Conservation (phyloP, 2,329 filamentous ascomycete species). For the Colletotrichum godetiae region DNA sequence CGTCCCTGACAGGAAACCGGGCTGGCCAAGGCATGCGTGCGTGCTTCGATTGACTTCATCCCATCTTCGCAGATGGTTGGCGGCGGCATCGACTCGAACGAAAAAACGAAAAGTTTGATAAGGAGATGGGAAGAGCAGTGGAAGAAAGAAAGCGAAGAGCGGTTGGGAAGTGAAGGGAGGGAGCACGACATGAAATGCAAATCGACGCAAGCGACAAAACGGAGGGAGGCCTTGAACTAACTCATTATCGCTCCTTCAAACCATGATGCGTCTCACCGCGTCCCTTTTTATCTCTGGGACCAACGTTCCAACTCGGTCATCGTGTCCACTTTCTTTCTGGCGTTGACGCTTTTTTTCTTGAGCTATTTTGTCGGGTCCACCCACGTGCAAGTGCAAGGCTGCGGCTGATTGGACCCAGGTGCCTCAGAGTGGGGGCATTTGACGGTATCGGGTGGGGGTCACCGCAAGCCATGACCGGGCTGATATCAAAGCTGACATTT, state of each 20-base stretch:
- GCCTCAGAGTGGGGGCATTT: constrained; percentile 34
- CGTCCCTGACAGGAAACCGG: constrained; percentile 21
- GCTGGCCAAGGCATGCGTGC: constrained; percentile 16
- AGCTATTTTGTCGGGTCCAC: constrained; percentile 35
- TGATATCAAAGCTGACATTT: constrained; percentile 35
- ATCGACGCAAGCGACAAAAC: constrained; percentile 1
- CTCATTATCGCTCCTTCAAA: background rate
- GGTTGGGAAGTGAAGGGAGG: background rate
- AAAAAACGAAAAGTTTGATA: constrained; percentile 21
- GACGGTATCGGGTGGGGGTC: constrained; percentile 36
- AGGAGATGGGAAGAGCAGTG: background rate
- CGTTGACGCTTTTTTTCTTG: constrained; percentile 2
- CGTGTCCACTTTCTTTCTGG: constrained; percentile 29
- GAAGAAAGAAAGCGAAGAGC: background rate
- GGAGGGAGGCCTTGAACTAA: background rate
- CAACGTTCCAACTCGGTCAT: constrained; percentile 21
- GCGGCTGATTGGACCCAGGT: constrained; percentile 33
- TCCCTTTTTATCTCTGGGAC: constrained; percentile 34
- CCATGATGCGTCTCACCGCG: constrained; percentile 18
- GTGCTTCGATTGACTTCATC: constrained; percentile 36
- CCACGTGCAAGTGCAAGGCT: constrained; percentile 35
- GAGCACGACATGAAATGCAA: constrained; percentile 1
- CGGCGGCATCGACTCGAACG: background rate
- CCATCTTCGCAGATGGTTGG: constrained; percentile 16
- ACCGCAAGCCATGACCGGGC: constrained; percentile 33